Conservation (phyloP, 1,139 yeast species). For the Suhomyces coccinellae region DNA sequence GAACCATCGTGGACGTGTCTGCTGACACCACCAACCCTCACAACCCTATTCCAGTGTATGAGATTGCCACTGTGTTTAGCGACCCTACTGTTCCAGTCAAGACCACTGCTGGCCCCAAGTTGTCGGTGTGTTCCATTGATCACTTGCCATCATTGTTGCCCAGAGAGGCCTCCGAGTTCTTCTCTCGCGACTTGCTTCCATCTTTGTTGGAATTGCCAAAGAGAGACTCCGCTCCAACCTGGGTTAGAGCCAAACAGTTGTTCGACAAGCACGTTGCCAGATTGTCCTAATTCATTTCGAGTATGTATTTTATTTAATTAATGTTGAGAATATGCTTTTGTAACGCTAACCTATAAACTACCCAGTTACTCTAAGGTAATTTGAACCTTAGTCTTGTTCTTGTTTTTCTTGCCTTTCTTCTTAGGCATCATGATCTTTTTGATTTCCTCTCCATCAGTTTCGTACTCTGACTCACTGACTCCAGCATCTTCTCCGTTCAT, state of each 20-base stretch:
- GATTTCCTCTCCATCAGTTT: slow-evolving; percentile 60
- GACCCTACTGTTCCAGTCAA: slow-evolving; percentile 87
- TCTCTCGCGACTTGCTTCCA: slow-evolving; percentile 83
- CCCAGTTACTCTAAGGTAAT: slow-evolving; percentile 52
- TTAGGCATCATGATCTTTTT: slow-evolving; percentile 43
- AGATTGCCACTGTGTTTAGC: slow-evolving; percentile 83
- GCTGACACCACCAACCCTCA: slow-evolving; percentile 99
- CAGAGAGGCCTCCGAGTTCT: slow-evolving; percentile 93
- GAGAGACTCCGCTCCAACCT: slow-evolving; percentile 80
- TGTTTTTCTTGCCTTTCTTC: slow-evolving; percentile 43
- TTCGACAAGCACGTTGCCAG: slow-evolving; percentile 82
- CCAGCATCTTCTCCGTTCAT: slow-evolving; percentile 23
- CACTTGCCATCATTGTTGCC: slow-evolving; percentile 94
- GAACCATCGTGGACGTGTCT: slow-evolving; percentile 94
- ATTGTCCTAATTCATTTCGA: slow-evolving; percentile 26
- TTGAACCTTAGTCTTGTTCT: slow-evolving; percentile 45
- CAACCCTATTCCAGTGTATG: slow-evolving; percentile 94
- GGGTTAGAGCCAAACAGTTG: slow-evolving; percentile 84
- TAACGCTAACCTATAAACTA: not conserved
- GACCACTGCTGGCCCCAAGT: slow-evolving; percentile 75
- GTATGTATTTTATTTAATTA: slow-evolving; percentile 2
- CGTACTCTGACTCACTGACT: slow-evolving; percentile 65
- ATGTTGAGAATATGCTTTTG: not conserved
- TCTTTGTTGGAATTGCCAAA: slow-evolving; percentile 80
- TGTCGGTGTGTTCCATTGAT: slow-evolving; percentile 94